Base-by-base conservation (phyloP, 2,329 filamentous ascomycete species). In the Botrytis medusae region DNA sequence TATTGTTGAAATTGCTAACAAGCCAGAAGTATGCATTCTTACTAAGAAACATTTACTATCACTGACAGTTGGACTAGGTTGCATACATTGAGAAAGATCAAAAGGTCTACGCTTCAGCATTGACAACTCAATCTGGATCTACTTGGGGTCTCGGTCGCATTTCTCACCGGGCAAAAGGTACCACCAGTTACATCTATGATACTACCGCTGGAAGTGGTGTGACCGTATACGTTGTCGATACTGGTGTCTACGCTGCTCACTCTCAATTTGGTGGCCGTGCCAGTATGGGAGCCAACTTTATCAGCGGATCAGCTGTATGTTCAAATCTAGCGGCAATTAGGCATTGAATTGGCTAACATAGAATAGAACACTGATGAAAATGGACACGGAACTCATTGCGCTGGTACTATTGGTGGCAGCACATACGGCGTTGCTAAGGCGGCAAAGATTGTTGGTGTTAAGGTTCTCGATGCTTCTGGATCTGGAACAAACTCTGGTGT, bases 351-450 rank as follows among this genome's bases (percentile, higher is more conserved):
- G 72, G 61, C 77, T 68, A 70, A 67, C 32, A 57, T 7, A 29
- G 6, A 57, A 48, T 20, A 76, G 79, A 79, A 81, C 72, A 81
- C 79, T 34, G 83, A 84, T 73, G 79, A 79, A 44, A 81, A 83
- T 62, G 79, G 84, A 16, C 84, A 85, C 29, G 84, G 84, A 51
- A 84, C 83, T 29, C 84, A 85, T 74, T 81, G 82, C 32, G 81
- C 82, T 29, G 84, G 82, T 10, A 85, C 83, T 2, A 80, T 83
- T 37, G 73, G 54, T 40, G 73, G 73, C 16, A 68, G 40, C 51
- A 83, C 81, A 3, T 84, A 83, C 73, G 83, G 84, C 72, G 81
- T 84, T 5, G 81, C 83, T 57, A 84, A 84, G 76, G 75, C 78
- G 25, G 81, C 81, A 37, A 80, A 73, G n/a, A 74, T 84, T 44